Evolutionary conservation across 352 stramenopile genomes (phyloP).

Genomic region (Hyaloperonospora arabidopsidis): DNA sequence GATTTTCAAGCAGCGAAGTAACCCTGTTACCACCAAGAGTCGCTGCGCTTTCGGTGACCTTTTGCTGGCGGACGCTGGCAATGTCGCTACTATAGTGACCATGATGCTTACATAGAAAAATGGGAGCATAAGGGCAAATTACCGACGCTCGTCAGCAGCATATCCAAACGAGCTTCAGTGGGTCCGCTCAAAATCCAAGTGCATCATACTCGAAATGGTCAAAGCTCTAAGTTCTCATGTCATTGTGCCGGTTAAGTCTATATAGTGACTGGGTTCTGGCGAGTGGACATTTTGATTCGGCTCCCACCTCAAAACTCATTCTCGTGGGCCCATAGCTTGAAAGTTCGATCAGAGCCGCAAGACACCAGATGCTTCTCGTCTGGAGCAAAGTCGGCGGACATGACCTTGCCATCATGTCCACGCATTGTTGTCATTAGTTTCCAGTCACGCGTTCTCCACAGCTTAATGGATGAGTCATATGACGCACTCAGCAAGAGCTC

Average conservation of each 20-base stretch:
- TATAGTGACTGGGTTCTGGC: constrained; percentile 7
- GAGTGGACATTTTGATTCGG: neutral
- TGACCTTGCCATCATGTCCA: constrained; percentile 94
- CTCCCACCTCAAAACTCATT: constrained; percentile 68
- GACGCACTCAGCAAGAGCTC: constrained; percentile 89
- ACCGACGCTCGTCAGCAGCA: neutral
- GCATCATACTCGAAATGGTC: constrained; percentile 4
- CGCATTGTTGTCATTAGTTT: constrained; percentile 81
- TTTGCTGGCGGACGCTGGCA: neutral
- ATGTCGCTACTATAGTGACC: neutral
- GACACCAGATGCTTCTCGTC: constrained; percentile 87
- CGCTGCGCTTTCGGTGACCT: constrained; percentile 28
- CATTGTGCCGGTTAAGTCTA: constrained; percentile 5
- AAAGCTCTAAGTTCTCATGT: neutral
- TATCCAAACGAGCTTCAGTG: constrained; percentile 15
- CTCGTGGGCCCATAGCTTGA: constrained; percentile 89
- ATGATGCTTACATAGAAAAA: constrained; percentile 1
- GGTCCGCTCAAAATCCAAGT: constrained; percentile 8
- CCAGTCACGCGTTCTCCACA: constrained; percentile 93
- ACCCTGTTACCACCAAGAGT: constrained; percentile 39
- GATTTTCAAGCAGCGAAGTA: constrained; percentile 43
- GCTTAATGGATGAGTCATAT: constrained; percentile 92
- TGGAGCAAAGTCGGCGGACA: constrained; percentile 86
- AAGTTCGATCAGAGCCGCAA: constrained; percentile 87
- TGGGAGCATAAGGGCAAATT: constrained; percentile 9